phyloP scores from a whole-genome alignment of 2,329 filamentous ascomycete species.

The Sporothrix phasma region DNA sequence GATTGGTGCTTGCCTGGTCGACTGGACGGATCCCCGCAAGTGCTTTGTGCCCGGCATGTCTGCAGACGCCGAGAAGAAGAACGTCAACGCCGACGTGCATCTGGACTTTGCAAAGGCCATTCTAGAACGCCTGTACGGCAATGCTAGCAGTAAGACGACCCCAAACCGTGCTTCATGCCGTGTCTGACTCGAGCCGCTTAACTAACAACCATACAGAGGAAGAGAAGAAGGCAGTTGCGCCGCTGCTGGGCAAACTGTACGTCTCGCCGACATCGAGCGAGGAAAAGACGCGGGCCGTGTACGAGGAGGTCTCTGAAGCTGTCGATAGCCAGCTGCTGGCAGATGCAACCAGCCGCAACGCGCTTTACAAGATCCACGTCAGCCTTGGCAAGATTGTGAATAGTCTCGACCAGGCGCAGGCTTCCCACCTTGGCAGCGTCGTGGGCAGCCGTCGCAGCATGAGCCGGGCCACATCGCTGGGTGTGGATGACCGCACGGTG shows the following conservation, averaged over 20 bases:
- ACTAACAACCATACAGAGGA: slow-evolving; percentile 49
- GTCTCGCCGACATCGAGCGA: slow-evolving; percentile 57
- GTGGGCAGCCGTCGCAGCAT: slow-evolving; percentile 28
- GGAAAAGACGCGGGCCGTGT: slow-evolving; percentile 47
- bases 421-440: slow-evolving; percentile 3
- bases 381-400: slow-evolving; percentile 59
- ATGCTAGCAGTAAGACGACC: slow-evolving; percentile 50
- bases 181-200: neutral
- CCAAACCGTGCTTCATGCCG: neutral
- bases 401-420: slow-evolving; percentile 36
- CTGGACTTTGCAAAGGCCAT: slow-evolving; percentile 68
- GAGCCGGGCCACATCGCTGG: slow-evolving; percentile 37
- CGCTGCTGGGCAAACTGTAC: slow-evolving; percentile 73
- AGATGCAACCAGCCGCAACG: slow-evolving; percentile 53
- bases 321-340: slow-evolving; percentile 52
- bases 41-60: slow-evolving; percentile 35
- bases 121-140: slow-evolving; percentile 60
- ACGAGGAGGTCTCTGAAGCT: slow-evolving; percentile 48
- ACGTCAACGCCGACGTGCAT: slow-evolving; percentile 67
- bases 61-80: slow-evolving; percentile 50
- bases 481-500: slow-evolving; percentile 23
- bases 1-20: slow-evolving; percentile 73
- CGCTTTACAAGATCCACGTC: slow-evolving; percentile 59
- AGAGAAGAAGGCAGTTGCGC: slow-evolving; percentile 72
- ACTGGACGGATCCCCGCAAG: slow-evolving; percentile 92